phyloP scores from a whole-genome alignment of 352 stramenopile species.

The Saprolegnia diclina region DNA sequence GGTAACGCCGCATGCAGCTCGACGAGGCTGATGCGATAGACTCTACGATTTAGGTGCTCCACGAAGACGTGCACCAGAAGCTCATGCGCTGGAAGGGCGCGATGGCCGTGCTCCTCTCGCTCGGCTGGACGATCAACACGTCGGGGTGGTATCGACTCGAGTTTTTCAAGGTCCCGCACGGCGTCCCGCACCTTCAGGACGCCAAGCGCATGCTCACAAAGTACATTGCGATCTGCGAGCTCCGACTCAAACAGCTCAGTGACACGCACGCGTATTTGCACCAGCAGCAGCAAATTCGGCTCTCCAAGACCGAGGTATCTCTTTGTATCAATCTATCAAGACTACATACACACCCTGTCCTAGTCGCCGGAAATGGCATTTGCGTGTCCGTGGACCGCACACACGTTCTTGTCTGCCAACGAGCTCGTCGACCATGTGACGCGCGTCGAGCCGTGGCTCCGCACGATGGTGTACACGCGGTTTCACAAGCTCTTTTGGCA shows the following conservation, averaged over 20 bases:
- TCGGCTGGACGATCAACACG: constrained; percentile 22
- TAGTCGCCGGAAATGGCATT: constrained; percentile 9
- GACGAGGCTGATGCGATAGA: too few species aligned
- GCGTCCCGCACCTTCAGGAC: constrained; percentile 4
- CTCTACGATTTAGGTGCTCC: constrained; percentile 23
- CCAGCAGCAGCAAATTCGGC: constrained; percentile 4
- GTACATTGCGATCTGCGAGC: constrained; percentile 22
- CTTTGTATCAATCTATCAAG: not conserved
- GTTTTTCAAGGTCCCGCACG: not conserved
- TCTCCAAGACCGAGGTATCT: constrained; percentile 11
- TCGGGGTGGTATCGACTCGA: constrained; percentile 19
- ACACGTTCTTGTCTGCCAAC: not conserved
- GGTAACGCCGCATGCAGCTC: not conserved
- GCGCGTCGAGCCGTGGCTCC: constrained; percentile 21
- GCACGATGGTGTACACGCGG: constrained; percentile 18
- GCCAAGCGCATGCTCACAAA: constrained; percentile 8
- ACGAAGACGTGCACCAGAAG: constrained; percentile 23
- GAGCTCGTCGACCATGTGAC: constrained; percentile 10
- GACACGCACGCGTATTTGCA: constrained; percentile 17
- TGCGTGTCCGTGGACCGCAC: constrained; percentile 14
- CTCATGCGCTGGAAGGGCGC: constrained; percentile 23
- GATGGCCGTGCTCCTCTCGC: constrained; percentile 18
- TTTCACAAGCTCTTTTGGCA: constrained; percentile 27
- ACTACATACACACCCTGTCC: not conserved
- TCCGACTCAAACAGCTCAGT: constrained; percentile 9